Evolutionary conservation across 2,329 filamentous ascomycete species (phyloP), one percentile per base, ranked within the genome.

Genomic region (Epichloe scottii): DNA sequence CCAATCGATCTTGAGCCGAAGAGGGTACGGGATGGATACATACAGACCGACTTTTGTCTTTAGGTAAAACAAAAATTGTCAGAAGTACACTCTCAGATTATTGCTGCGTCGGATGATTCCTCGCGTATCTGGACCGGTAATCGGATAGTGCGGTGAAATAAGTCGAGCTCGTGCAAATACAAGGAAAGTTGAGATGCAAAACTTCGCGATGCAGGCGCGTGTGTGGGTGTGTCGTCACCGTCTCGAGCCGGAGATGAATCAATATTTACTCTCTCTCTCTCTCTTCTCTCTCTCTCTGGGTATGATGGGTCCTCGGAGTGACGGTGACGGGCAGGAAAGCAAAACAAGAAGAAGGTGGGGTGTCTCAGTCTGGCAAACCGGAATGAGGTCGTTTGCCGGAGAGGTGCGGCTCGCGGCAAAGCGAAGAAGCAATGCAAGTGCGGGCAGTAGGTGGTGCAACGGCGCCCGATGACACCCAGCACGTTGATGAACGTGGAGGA

Each of bases 1-100:
- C 53, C 53, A 45, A 54, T 48, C 33, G 50, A 52, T 52, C 42
- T 41, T 38, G 53, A 52, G 50, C 53, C 50, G 50, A 35, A 33
- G 34, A 40, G 21, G 39, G 50, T n/a, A n/a, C 34, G 34, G 46
- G 50, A 48, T 40, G 53, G 44, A 54, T 50, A 54, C 53, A 54
- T 54, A 47, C 53, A 54, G 53, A 49, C 15, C 46, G 34, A 21
- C 23, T 44, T 50, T 3, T 40, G 44, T 34, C 30, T 30, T 11
- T 30, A 30, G 10, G 30, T 30, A 10, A 30, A 30, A 30, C 30
- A 30, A 30, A 8, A 30, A 11, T 30, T 30, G 30, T 30, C 30
- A 30, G 10, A 11, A 30, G 30, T 30, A 30, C 30, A 11, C 30
- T 30, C 30, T 8, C 30, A 30, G 30, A 30, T 21, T 6, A 14